Percentiles rank a stretch among this genome's conserved stretches.
phyloP scores from a whole-genome alignment of 2,329 filamentous ascomycete genomes.

The Pseudogymnoascus sp. region DNA sequence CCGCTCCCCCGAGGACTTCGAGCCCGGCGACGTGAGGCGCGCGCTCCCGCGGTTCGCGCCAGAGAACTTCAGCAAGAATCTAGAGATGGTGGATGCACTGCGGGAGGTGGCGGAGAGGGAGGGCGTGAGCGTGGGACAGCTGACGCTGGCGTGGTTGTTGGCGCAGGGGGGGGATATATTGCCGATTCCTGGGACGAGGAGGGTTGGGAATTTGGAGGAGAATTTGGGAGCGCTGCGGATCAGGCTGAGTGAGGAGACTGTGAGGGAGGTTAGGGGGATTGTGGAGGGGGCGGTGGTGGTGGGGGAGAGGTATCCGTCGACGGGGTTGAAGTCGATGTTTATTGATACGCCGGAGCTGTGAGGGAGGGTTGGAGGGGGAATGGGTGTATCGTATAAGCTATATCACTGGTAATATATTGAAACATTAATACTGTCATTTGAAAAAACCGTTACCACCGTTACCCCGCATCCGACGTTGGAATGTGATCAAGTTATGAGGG shows the following conservation, averaged over 20 bases:
- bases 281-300: conserved; percentile 31
- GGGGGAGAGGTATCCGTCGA: conserved; percentile 19
- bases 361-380: not conserved
- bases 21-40: conserved; percentile 40
- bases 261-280: conserved; percentile 15
- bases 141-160: conserved; percentile 46
- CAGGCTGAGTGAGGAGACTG: conserved; percentile 14
- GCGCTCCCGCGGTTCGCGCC: conserved; percentile 37
- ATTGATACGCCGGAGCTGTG: not conserved
- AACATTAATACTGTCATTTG: not conserved
- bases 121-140: conserved; percentile 39
- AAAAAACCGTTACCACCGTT: not conserved
- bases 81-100: conserved; percentile 39
- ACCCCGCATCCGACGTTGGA: not conserved
- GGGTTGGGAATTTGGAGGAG: conserved; percentile 34
- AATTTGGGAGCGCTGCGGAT: conserved; percentile 20
- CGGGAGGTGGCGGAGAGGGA: conserved; percentile 41
- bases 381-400: not conserved
- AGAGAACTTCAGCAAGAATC: conserved; percentile 44
- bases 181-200: conserved; percentile 48
- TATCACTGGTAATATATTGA: not conserved
- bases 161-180: conserved; percentile 44
- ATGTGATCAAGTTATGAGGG: not conserved
- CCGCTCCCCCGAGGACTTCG: conserved; percentile 39
- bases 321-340: not conserved